These are phyloP conservation scores for Malassezia sp. DNA, from an alignment of 1,284 basidiomycete genomes.

Conservation along the genomic window DNA sequence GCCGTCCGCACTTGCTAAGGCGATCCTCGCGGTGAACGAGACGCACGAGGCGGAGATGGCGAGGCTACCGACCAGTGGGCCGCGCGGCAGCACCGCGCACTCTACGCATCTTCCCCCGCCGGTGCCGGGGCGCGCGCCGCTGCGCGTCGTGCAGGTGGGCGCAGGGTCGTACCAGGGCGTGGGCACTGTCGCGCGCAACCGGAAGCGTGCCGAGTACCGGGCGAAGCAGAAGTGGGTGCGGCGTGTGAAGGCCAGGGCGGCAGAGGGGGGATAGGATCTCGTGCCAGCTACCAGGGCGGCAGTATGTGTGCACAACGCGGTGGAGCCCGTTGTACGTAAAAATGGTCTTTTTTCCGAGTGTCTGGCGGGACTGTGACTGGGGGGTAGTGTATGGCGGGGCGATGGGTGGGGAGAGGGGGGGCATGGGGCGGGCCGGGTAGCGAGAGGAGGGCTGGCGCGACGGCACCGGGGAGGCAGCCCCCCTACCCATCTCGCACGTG, in stretches of 20 bases:
- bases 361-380: no score
- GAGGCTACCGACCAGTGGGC: conserved; percentile 6
- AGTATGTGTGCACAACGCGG: no score
- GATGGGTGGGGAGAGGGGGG: no score
- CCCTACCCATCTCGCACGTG: no score
- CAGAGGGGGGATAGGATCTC: neutral
- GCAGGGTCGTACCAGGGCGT: conserved; percentile 10
- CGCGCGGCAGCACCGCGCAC: neutral
- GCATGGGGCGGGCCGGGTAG: no score
- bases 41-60: conserved; percentile 5
- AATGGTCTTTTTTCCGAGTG: no score
- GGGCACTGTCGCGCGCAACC: conserved; percentile 14
- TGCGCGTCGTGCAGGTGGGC: conserved; percentile 7
- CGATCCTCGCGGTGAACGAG: conserved; percentile 1
- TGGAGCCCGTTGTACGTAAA: no score
- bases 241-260: neutral
- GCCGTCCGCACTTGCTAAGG: conserved; percentile 9
- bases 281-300: no score
- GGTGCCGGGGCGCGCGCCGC: conserved; percentile 4
- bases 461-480: no score
- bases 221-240: conserved; percentile 8
- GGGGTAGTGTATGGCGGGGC: no score
- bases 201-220: conserved; percentile 11
- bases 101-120: neutral
- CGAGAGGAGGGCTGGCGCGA: no score